Base-by-base conservation (phyloP, 148 eudicot species). In the Selenicereus undatus region DNA sequence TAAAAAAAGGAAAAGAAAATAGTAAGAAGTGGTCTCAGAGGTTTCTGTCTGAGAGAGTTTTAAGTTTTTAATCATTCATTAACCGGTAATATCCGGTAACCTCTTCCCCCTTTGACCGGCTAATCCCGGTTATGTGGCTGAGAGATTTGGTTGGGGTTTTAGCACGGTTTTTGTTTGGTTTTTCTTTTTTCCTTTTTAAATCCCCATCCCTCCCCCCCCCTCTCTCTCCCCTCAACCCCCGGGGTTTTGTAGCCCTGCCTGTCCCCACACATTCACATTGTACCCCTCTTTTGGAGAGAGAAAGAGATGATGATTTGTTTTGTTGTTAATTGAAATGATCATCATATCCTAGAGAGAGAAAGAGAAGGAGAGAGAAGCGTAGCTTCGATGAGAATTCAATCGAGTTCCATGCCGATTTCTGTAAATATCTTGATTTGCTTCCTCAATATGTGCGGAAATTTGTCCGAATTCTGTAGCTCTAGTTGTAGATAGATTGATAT, bases 111-210 rank as follows among this genome's bases (percentile, higher is more conserved):
- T 3, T 36, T 66, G 78, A 86, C 88, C 74, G 83, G 81, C 75
- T 50, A 71, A 45, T 73, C 9, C 76, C 81, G 83, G 90, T 88
- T 88, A 56, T 81, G 88, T 88, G 90, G 88, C 76, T 81, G 83
- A 76, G 83, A 88, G 82, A 77, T 83, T 87, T 81, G 79, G 83
- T 79, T 76, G 88, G 88, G 90, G 90, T 88, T 88, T 88, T 83
- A 83, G 88, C 86, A 85, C 85, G 84, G 86, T 74, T 81, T 83
- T 83, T 76, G 72, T 52, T 29, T 79, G 81, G 76, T 72, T 76
- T 54, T 32, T 58, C 11, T 22, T 36, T 12, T 68, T 26, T 6
- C 18, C 18, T 64, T 64, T 76, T 76, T 12, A 78, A 79, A 83
- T 24, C 78, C 76, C 71, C 69, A 39, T 78, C 71, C 24, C 10